Evolutionary conservation across 495 filamentous ascomycete genomes (phyloP), one percentile per base, ranked within the genome.

Genomic region (Aspergillus carlsbadensis): DNA sequence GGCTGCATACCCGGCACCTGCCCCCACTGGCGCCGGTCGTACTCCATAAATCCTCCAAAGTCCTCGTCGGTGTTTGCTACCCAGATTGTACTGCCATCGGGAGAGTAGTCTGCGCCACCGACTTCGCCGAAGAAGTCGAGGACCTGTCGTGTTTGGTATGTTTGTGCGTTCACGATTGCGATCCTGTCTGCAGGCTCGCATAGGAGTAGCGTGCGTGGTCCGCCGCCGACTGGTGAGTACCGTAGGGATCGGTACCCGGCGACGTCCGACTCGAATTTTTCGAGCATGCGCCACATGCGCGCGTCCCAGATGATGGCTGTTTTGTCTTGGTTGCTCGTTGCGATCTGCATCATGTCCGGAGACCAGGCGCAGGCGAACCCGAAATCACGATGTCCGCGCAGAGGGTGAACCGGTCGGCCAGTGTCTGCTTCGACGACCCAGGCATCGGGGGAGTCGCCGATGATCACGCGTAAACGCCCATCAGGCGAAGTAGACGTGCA

Each of bases 331-430:
- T 91, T 93, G 44, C 88, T 91, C 4, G 93, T 96, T 10, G 93
- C 93, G 52, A 96, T 84, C 44, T 89, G 89, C 67, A 85, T 85
- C 53, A 92, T 92, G 70, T 96, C 89, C 18, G 89, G 87, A 5
- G 91, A 86, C 93, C 93, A 98, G 60, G 87, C 92, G 61, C 89
- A 93, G 3, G 92, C 90, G 58, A 97, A 97, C 44, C 87, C 91
- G 61, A 80, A 92, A 67, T 96, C 92, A 20, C 76, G 79, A 65
- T 97, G 93, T 4, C 86, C 86, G 4, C 72, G 69, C 3, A 96
- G 79, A 1, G 73, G 74, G 42, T 81, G 75, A 10, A 87, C 71
- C 0, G 70, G 70, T 46, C 74, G 67, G 6, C 87, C 87, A 2
- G 75, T 79, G 52, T 87, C 85, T 3, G 87, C 83, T 68, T 87